Evolutionary conservation across 1,284 basidiomycete species (phyloP), one percentile per base, ranked within the genome.

Genomic region (Porodaedalea pini): DNA sequence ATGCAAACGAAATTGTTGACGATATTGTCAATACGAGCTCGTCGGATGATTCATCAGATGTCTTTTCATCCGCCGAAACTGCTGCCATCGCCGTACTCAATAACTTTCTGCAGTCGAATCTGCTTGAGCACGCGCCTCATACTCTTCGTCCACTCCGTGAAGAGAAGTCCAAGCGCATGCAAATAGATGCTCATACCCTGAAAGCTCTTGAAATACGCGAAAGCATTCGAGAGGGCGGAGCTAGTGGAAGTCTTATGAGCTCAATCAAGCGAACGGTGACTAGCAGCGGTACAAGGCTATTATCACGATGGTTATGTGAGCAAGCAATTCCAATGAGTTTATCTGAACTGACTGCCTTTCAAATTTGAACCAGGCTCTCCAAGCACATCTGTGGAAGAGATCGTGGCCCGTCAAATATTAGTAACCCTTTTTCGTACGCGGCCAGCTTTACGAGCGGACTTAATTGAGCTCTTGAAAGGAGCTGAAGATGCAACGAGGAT

Each of bases 181-280:
- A 92, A 65, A 94, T 96, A 59, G 93, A 96, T 69, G 82, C 90
- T 1, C 88, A 94, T 68, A 96, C 94, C 1, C 85, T 96, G 65
- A 88, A 88, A 65, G 89, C 90, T 6, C 81, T 97, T 21, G 94
- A 98, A 71, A 89, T 98, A 57, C 79, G 86, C 29, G 90, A 94
- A 70, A 81, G 81, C 19, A 76, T 88, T 34, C 78, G 85, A 31
- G 88, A 91, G 61, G 90, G 90, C 2, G 85, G 88, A 0, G 70
- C 75, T 1, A 78, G 78, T 51, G 92, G 94, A 0, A 94, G 88
- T 59, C 74, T 98, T 41, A 66, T 95, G 29, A 89, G 82, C 58
- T 84, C 84, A 17, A 77, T 96, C 58, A 90, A 87, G 63, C 80
- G 90, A 40, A 96, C 94, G 0, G 73, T 83, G 6, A 96, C 94